phyloP scores from a whole-genome alignment of 331 rosid genomes.

The Stylosanthes scabra region DNA sequence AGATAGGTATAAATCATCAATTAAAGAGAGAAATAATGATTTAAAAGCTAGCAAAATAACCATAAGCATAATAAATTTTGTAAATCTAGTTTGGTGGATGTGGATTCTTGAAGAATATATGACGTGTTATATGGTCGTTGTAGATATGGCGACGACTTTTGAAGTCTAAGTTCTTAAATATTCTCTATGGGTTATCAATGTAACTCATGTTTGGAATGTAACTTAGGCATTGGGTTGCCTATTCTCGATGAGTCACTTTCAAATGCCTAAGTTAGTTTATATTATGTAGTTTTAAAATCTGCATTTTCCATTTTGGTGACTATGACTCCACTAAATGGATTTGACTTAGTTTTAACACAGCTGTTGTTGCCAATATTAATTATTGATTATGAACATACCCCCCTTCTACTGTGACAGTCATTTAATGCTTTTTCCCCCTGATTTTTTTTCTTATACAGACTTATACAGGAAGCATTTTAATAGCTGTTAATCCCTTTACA shows the following conservation, averaged over 20 bases:
- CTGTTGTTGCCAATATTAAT: slow-evolving; percentile 15
- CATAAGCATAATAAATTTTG: neutral
- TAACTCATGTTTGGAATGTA: neutral
- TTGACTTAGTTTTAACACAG: slow-evolving; percentile 29
- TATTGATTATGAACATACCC: slow-evolving; percentile 14
- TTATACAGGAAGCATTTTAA: slow-evolving; percentile 96
- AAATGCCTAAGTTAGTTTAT: neutral
- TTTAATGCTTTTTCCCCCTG: slow-evolving; percentile 37
- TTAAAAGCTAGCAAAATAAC: neutral
- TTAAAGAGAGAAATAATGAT: neutral
- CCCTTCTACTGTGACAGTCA: neutral
- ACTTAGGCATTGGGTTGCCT: neutral
- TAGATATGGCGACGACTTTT: neutral
- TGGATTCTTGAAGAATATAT: neutral
- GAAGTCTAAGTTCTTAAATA: neutral
- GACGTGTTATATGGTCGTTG: too few relatives aligned
- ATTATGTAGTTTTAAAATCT: slow-evolving; percentile 14
- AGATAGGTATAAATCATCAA: neutral
- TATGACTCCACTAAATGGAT: slow-evolving; percentile 20
- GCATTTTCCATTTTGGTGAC: slow-evolving; percentile 7
- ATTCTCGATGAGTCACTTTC: slow-evolving; percentile 7
- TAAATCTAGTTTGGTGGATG: neutral
- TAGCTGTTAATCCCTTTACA: slow-evolving; percentile 95
- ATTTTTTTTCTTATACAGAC: slow-evolving; percentile 60
- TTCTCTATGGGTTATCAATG: neutral